A percentile compares a stretch with the other conserved stretches of the same genome.
phyloP scores from a whole-genome alignment of 257 asterid genomes.

The Solanum corneliomulleri region DNA sequence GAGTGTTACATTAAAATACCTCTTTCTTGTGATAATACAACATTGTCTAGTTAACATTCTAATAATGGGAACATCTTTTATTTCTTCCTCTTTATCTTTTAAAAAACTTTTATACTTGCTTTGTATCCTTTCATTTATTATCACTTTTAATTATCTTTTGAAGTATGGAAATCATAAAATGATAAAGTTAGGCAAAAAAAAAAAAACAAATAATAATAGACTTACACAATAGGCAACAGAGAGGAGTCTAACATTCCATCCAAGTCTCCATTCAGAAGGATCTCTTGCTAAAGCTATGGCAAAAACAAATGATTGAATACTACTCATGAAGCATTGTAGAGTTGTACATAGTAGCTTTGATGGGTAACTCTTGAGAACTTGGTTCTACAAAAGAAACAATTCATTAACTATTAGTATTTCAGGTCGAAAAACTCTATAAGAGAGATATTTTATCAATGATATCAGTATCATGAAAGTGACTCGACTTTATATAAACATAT shows the following conservation, averaged over 20 bases:
- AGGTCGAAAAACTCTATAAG: no score
- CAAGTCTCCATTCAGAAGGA: slow-evolving; percentile 55
- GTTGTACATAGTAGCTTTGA: slow-evolving; percentile 70
- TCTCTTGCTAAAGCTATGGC: slow-evolving; percentile 59
- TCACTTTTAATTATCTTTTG: neutral
- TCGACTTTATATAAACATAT: neutral
- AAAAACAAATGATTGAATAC: slow-evolving; percentile 49
- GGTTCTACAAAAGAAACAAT: slow-evolving; percentile 17
- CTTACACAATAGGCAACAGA: slow-evolving; percentile 75
- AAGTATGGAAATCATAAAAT: neutral
- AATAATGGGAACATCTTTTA: neutral
- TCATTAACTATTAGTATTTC: no score
- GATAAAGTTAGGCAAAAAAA: neutral
- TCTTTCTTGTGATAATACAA: neutral
- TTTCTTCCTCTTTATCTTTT: no score
- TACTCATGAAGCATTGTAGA: slow-evolving; percentile 55
- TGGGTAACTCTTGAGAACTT: slow-evolving; percentile 43
- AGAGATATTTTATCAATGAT: no score
- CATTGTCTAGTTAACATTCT: neutral
- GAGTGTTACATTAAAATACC: no score
- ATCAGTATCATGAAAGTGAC: neutral
- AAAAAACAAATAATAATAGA: neutral
- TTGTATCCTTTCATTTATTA: neutral
- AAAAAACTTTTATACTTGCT: neutral
- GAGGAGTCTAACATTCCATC: slow-evolving; percentile 46